Evolutionary conservation across 176 grass and related monocot genomes (phyloP).

Genomic region (Carex myosuroides): DNA sequence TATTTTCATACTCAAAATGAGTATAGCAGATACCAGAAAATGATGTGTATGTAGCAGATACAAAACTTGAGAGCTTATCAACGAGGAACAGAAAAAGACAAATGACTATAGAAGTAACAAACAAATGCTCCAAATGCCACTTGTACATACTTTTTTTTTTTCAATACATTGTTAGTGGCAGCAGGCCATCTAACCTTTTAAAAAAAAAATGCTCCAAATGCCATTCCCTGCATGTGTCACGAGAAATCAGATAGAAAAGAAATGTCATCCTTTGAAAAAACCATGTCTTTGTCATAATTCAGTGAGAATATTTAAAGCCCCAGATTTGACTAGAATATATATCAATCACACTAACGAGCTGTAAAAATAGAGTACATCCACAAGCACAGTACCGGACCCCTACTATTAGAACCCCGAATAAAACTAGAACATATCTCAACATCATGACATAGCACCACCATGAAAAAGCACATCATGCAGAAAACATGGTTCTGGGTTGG

Average conservation of each 20-base stretch:
- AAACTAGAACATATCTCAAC: conserved; percentile 3
- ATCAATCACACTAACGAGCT: not conserved
- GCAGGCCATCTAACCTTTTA: no score
- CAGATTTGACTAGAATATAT: not conserved
- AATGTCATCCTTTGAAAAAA: no score
- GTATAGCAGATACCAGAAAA: no score
- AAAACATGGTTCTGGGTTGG: conserved; percentile 2
- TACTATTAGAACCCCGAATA: not conserved
- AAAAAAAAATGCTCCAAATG: not conserved
- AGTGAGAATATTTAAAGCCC: not conserved
- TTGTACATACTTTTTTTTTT: no score
- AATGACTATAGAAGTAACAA: no score
- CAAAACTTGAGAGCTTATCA: no score
- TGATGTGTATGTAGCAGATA: no score
- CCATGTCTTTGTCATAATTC: not conserved
- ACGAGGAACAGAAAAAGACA: no score
- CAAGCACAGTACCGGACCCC: not conserved
- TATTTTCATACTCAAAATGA: no score
- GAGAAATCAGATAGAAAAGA: not conserved
- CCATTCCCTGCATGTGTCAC: not conserved
- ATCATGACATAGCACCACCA: not conserved
- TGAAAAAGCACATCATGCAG: not conserved
- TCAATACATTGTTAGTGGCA: no score
- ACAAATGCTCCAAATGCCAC: not conserved
- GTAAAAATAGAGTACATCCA: not conserved